Conservation (phyloP, 2,329 filamentous ascomycete genomes). For the Raffaelea albimanens region DNA sequence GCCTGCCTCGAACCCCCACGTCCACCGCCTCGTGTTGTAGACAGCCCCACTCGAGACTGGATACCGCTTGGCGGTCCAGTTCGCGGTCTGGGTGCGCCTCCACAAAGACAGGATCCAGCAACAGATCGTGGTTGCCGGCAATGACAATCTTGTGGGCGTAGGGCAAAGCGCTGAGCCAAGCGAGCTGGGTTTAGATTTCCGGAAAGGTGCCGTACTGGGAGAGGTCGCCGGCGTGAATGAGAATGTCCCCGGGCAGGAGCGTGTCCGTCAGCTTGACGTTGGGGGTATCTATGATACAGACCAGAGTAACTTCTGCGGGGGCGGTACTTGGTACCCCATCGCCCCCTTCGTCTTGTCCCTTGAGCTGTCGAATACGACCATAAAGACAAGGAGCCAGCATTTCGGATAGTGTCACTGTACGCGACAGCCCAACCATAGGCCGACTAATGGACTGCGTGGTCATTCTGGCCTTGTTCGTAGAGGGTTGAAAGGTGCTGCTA, state of each 20-base stretch:
- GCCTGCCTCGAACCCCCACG: slow-evolving; percentile 2
- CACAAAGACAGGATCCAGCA: slow-evolving; percentile 7
- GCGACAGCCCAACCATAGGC: too few relatives aligned
- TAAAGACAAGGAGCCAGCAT: too few relatives aligned
- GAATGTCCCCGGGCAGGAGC: slow-evolving; percentile 26
- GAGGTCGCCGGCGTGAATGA: slow-evolving; percentile 32
- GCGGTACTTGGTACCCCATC: too few relatives aligned
- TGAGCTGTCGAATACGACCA: too few relatives aligned
- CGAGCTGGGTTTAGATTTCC: slow-evolving; percentile 25
- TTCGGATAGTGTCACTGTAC: too few relatives aligned
- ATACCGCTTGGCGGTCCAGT: slow-evolving; percentile 8
- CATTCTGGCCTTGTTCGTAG: too few relatives aligned
- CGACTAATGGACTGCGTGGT: too few relatives aligned
- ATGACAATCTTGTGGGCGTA: slow-evolving; percentile 26
- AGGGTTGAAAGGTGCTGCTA: too few relatives aligned
- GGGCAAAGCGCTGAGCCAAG: slow-evolving; percentile 24
- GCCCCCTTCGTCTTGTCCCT: too few relatives aligned
- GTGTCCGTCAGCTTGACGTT: slow-evolving; percentile 19
- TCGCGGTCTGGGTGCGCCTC: slow-evolving; percentile 6
- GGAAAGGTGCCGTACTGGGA: slow-evolving; percentile 25
- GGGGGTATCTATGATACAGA: slow-evolving; percentile 33
- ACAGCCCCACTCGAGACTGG: slow-evolving; percentile 15
- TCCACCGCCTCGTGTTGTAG: slow-evolving; percentile 10
- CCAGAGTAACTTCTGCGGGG: slow-evolving; percentile 8
- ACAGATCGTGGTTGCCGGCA: slow-evolving; percentile 14